These are phyloP conservation scores for Juglanconis oblonga DNA, from an alignment of 2,329 filamentous ascomycete genomes.

Conservation along the genomic window DNA sequence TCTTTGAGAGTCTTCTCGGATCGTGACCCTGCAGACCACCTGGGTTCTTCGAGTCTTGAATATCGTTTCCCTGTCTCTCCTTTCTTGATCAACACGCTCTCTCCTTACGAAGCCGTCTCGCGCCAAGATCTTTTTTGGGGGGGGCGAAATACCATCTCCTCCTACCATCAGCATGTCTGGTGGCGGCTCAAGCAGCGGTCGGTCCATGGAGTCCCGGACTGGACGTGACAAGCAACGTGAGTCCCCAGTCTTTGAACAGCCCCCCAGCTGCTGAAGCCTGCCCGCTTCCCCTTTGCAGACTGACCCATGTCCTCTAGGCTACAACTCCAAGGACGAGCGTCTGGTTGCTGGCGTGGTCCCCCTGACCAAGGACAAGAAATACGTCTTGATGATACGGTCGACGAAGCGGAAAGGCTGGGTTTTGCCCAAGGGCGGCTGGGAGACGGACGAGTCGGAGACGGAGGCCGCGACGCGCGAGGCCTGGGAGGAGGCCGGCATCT, in stretches of 20 bases:
- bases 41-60: background rate
- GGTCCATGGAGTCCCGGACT: constrained; percentile 70
- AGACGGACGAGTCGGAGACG: constrained; percentile 84
- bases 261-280: constrained; percentile 15
- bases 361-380: constrained; percentile 78
- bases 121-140: background rate
- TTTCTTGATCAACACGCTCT: constrained; percentile 1
- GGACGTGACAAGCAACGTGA: constrained; percentile 79
- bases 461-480: constrained; percentile 87
- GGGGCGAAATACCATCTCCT: too few species aligned
- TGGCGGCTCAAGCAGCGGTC: constrained; percentile 33
- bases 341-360: constrained; percentile 94
- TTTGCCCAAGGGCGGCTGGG: constrained; percentile 96
- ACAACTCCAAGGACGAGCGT: constrained; percentile 86
- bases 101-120: background rate
- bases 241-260: constrained; percentile 37
- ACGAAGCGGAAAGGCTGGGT: constrained; percentile 88
- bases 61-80: background rate
- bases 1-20: constrained; percentile 18
- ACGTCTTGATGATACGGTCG: constrained; percentile 91
- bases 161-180: constrained; percentile 13
- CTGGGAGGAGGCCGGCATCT: constrained; percentile 96
- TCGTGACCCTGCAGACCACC: constrained; percentile 2
- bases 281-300: constrained; percentile 28
- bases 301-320: constrained; percentile 61